Conservation (phyloP, 352 stramenopile species). For the Peronospora farinosa region DNA sequence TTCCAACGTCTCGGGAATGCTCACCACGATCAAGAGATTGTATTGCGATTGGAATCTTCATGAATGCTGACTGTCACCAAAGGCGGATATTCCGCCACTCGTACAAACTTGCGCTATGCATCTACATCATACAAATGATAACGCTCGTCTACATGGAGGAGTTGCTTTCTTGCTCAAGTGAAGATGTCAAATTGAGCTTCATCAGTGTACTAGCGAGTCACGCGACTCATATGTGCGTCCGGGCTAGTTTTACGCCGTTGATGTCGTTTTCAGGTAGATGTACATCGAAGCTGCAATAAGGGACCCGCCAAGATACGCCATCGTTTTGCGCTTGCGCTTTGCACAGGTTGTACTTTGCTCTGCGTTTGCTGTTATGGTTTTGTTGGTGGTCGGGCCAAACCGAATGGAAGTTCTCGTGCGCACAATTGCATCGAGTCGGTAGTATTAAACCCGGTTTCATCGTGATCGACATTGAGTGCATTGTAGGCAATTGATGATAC, state of each 20-base stretch:
- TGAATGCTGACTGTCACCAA: background rate
- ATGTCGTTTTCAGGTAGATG: slow-evolving; percentile 42
- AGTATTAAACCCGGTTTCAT: slow-evolving; percentile 51
- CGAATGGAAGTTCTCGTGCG: slow-evolving; percentile 12
- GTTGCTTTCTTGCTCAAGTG: slow-evolving; percentile 37
- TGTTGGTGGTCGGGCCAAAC: slow-evolving; percentile 34
- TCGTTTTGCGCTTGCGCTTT: no score
- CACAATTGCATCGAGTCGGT: slow-evolving; percentile 10
- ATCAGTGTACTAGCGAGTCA: slow-evolving; percentile 48
- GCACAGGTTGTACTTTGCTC: slow-evolving; percentile 46
- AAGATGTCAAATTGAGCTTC: slow-evolving; percentile 46
- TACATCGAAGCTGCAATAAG: slow-evolving; percentile 31
- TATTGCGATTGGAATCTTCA: no score
- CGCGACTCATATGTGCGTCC: slow-evolving; percentile 38
- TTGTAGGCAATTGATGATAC: slow-evolving; percentile 48
- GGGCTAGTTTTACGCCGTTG: slow-evolving; percentile 38
- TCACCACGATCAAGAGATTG: slow-evolving; percentile 14
- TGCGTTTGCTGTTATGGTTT: slow-evolving; percentile 41
- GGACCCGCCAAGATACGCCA: no score
- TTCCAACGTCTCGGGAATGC: slow-evolving; percentile 21
- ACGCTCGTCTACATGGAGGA: slow-evolving; percentile 42
- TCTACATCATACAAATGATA: slow-evolving; percentile 41
- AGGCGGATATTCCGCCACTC: slow-evolving; percentile 11
- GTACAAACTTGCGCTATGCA: slow-evolving; percentile 31
- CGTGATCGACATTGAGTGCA: slow-evolving; percentile 56